Evolutionary conservation across 352 stramenopile species (phyloP).

Genomic region (Globisporangium yorkense): DNA sequence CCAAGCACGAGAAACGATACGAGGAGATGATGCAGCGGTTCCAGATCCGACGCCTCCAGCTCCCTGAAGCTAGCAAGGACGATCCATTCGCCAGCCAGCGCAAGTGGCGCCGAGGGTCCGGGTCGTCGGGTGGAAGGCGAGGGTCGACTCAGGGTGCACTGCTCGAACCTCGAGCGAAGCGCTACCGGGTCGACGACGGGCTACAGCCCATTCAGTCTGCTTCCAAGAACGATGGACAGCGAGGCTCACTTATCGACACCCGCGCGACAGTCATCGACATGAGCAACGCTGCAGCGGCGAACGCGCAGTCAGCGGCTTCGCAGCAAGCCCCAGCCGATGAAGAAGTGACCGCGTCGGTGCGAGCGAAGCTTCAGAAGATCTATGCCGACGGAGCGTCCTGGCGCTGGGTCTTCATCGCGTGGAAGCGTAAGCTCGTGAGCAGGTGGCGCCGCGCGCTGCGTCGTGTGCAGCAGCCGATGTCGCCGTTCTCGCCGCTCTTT

Average conservation of each 20-base stretch:
- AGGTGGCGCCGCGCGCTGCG: neutral
- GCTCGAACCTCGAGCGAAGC: neutral
- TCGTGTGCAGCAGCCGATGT: slow-evolving; percentile 1
- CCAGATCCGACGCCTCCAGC: slow-evolving; percentile 6
- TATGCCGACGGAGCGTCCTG: neutral
- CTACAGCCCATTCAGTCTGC: neutral
- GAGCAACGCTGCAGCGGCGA: neutral
- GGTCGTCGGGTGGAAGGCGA: neutral
- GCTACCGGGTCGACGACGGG: neutral
- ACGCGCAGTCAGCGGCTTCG: neutral
- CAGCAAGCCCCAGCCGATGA: neutral
- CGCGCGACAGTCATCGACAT: neutral
- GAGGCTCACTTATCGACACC: neutral
- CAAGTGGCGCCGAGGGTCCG: neutral
- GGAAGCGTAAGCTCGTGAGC: neutral
- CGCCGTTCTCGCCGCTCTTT: neutral
- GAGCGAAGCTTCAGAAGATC: neutral
- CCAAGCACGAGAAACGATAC: slow-evolving; percentile 17
- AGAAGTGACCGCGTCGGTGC: neutral
- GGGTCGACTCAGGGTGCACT: neutral
- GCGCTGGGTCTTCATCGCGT: slow-evolving; percentile 1
- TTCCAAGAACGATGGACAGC: neutral
- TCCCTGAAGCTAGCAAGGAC: neutral
- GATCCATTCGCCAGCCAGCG: neutral
- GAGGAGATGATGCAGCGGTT: slow-evolving; percentile 8